A percentile compares a stretch with the other conserved stretches of the same genome.
phyloP scores from a whole-genome alignment of 495 filamentous ascomycete genomes.

The Glonium stellatum region DNA sequence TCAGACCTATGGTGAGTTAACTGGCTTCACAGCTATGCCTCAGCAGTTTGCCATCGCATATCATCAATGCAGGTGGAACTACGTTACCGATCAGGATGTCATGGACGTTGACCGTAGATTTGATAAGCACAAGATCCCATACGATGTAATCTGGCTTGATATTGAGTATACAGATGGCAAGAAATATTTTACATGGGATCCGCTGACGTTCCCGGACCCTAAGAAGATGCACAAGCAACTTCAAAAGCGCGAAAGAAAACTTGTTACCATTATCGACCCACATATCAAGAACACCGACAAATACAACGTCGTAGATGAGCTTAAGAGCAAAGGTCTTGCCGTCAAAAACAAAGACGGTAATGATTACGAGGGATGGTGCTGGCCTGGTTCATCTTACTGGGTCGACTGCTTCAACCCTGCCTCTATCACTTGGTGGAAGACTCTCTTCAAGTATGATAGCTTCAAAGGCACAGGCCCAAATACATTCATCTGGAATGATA shows the following conservation, averaged over 20 bases:
- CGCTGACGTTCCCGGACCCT: slow-evolving; percentile 75
- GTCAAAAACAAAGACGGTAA: slow-evolving; percentile 84
- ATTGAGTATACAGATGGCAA: slow-evolving; percentile 94
- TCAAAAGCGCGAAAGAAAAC: slow-evolving; percentile 73
- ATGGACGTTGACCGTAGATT: slow-evolving; percentile 94
- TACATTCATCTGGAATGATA: slow-evolving; percentile 96
- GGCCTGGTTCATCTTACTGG: slow-evolving; percentile 95
- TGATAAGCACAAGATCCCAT: slow-evolving; percentile 88
- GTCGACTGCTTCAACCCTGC: slow-evolving; percentile 89
- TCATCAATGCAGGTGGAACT: slow-evolving; percentile 98
- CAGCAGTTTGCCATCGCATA: slow-evolving; percentile 88
- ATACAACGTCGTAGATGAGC: slow-evolving; percentile 68
- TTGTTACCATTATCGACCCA: slow-evolving; percentile 92
- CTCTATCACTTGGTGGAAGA: slow-evolving; percentile 79
- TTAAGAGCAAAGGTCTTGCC: slow-evolving; percentile 74
- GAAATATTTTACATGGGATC: slow-evolving; percentile 97
- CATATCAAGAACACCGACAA: slow-evolving; percentile 88
- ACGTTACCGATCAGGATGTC: slow-evolving; percentile 92
- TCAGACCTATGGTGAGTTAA: slow-evolving; percentile 80
- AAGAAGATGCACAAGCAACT: slow-evolving; percentile 81
- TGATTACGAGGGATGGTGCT: slow-evolving; percentile 93
- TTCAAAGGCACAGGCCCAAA: slow-evolving; percentile 80
- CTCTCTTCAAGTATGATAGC: slow-evolving; percentile 74
- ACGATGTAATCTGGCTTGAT: slow-evolving; percentile 98
- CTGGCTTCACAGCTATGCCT: slow-evolving; percentile 84